Evolutionary conservation across 2,329 filamentous ascomycete genomes (phyloP).

Genomic region (Ophiostoma montium): DNA sequence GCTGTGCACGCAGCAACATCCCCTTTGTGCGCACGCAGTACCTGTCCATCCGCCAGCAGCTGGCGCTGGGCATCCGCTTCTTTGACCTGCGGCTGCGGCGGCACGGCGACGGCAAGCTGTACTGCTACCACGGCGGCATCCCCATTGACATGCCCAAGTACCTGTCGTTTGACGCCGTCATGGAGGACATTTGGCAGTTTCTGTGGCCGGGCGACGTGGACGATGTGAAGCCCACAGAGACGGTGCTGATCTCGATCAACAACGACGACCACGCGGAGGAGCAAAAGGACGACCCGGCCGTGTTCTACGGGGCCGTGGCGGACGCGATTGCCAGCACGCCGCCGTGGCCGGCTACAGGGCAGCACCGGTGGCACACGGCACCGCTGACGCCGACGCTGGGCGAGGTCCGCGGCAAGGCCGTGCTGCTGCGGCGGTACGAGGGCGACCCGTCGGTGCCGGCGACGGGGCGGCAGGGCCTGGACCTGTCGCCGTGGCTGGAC

Average conservation of each 20-base stretch:
- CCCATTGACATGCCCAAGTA: constrained; percentile 50
- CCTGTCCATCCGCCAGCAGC: constrained; percentile 45
- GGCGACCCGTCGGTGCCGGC: constrained; percentile 27
- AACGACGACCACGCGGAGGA: constrained; percentile 49
- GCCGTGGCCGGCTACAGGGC: constrained; percentile 15
- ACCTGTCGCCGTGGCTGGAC: constrained; percentile 41
- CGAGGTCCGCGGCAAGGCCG: constrained; percentile 49
- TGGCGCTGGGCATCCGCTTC: constrained; percentile 59
- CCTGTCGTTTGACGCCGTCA: constrained; percentile 46
- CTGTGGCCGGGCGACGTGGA: constrained; percentile 32
- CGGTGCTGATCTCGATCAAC: constrained; percentile 54
- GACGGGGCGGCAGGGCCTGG: constrained; percentile 21
- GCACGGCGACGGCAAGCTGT: constrained; percentile 31
- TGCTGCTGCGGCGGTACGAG: constrained; percentile 47
- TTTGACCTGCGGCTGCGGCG: constrained; percentile 43
- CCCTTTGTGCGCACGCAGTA: constrained; percentile 63
- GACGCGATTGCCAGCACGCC: constrained; percentile 38
- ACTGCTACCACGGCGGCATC: constrained; percentile 57
- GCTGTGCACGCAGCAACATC: constrained; percentile 26
- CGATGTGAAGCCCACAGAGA: constrained; percentile 42
- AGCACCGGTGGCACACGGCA: constrained; percentile 44
- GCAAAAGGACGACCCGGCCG: constrained; percentile 31
- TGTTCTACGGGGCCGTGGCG: constrained; percentile 29
- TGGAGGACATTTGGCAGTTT: constrained; percentile 45
- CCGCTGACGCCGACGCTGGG: constrained; percentile 46